phyloP scores from a whole-genome alignment of 164 flowering plant genomes.

The Brasenia schreberi region DNA sequence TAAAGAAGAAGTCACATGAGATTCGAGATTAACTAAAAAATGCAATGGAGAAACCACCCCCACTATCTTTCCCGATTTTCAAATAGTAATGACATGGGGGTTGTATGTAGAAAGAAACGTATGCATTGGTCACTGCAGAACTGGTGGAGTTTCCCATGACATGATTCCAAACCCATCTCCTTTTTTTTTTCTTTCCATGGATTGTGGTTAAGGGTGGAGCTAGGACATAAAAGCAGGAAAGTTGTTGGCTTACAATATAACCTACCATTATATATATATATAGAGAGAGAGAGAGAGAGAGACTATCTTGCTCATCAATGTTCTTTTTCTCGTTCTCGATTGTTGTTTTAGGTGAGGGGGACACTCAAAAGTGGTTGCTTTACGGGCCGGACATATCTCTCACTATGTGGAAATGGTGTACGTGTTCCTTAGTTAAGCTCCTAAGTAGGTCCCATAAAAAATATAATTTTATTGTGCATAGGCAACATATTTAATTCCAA shows the following conservation, averaged over 20 bases:
- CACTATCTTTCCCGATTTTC: neutral
- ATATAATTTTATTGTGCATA: no score
- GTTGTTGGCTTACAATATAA: neutral
- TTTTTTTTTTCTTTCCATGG: no score
- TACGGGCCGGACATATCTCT: conserved; percentile 1
- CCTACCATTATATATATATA: no score
- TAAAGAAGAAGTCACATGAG: neutral
- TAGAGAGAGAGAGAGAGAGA: no score
- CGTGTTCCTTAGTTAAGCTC: no score
- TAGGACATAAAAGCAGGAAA: neutral
- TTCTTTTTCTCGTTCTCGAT: neutral
- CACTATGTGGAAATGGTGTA: no score
- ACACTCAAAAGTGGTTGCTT: conserved; percentile 3
- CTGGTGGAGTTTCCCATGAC: neutral
- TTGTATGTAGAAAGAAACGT: neutral
- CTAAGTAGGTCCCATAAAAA: no score
- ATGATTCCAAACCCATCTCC: neutral
- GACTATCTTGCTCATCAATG: neutral
- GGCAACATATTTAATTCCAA: no score
- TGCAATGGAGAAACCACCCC: neutral
- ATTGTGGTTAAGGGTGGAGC: neutral
- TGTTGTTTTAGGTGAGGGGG: conserved; percentile 1
- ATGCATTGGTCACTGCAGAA: neutral
- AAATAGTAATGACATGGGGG: neutral
- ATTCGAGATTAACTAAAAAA: neutral